Percentiles rank a stretch among this genome's conserved stretches.
Evolutionary conservation across 768 basidiomycete species (phyloP).

Genomic region (Lentinula boryana): DNA sequence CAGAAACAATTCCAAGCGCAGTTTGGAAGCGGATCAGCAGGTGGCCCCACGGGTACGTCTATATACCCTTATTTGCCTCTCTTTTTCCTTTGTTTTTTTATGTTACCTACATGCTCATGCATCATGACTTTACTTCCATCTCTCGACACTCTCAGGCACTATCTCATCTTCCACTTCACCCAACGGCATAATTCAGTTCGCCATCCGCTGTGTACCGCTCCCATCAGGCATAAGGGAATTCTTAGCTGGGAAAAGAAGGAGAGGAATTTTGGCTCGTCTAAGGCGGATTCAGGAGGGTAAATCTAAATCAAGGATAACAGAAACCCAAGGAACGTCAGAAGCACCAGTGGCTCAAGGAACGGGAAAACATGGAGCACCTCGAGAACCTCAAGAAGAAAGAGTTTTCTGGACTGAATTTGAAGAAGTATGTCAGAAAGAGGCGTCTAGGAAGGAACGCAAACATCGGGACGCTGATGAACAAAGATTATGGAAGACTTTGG

Average conservation of each 20-base stretch:
- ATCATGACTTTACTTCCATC: conserved; percentile 19
- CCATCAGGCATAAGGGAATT: background rate
- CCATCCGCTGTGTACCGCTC: conserved; percentile 76
- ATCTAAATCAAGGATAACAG: too few species aligned
- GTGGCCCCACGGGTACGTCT: conserved; percentile 1
- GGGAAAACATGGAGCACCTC: too few species aligned
- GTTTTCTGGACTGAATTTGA: background rate
- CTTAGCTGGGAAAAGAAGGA: background rate
- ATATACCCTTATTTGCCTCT: too few species aligned
- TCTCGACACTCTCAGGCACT: conserved; percentile 63
- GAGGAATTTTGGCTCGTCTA: background rate
- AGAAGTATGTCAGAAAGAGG: background rate
- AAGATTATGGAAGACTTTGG: conserved; percentile 55
- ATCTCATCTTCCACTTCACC: conserved; percentile 57
- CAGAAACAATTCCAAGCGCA: conserved; percentile 2
- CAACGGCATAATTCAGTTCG: conserved; percentile 59
- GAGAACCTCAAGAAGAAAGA: background rate
- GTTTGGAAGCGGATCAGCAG: background rate
- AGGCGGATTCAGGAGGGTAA: background rate
- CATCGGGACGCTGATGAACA: background rate
- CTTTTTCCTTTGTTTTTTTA: too few species aligned
- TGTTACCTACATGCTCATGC: background rate
- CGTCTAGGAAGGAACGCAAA: background rate
- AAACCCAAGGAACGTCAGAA: background rate
- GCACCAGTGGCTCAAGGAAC: background rate